A percentile compares a stretch with the other conserved stretches of the same genome.
phyloP scores from a whole-genome alignment of 768 basidiomycete genomes.

The Rubroboletus satanas region DNA sequence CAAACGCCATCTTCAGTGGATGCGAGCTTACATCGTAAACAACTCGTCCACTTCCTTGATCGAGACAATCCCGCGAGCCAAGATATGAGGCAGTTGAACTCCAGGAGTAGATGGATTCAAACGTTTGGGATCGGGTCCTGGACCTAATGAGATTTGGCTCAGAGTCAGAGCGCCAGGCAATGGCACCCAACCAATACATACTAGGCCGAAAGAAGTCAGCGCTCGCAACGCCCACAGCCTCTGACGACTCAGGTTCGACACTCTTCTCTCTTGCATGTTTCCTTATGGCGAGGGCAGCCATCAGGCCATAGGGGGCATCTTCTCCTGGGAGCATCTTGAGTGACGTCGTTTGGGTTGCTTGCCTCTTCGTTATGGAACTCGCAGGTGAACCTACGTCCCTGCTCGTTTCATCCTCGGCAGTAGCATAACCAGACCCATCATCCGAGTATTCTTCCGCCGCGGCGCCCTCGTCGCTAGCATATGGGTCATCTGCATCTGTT shows the following conservation, averaged over 20 bases:
- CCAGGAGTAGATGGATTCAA: conserved; percentile 38
- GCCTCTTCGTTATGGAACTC: conserved; percentile 37
- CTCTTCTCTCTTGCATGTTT: conserved; percentile 38
- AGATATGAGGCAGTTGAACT: conserved; percentile 59
- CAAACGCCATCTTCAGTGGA: not conserved
- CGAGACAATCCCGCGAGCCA: conserved; percentile 59
- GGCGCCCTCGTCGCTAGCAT: conserved; percentile 39
- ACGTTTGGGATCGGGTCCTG: conserved; percentile 39
- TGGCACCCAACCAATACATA: conserved; percentile 29
- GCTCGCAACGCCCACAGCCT: conserved; percentile 62
- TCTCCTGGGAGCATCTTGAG: conserved; percentile 57
- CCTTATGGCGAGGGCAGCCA: conserved; percentile 60
- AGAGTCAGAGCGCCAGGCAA: not conserved
- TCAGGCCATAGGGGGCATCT: conserved; percentile 70
- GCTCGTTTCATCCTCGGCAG: conserved; percentile 21
- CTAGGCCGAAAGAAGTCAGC: conserved; percentile 65
- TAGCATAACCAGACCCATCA: conserved; percentile 33
- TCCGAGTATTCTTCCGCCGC: conserved; percentile 32
- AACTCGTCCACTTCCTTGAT: conserved; percentile 65
- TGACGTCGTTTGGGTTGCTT: conserved; percentile 35
- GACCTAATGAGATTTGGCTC: conserved; percentile 30
- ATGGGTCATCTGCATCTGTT: conserved; percentile 41
- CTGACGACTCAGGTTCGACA: conserved; percentile 43
- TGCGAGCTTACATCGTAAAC: conserved; percentile 57
- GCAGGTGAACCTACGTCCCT: conserved; percentile 29